These are phyloP conservation scores for Tetrahymena malaccensis DNA, from an alignment of 73 alveolate species.

Conservation along the genomic window DNA sequence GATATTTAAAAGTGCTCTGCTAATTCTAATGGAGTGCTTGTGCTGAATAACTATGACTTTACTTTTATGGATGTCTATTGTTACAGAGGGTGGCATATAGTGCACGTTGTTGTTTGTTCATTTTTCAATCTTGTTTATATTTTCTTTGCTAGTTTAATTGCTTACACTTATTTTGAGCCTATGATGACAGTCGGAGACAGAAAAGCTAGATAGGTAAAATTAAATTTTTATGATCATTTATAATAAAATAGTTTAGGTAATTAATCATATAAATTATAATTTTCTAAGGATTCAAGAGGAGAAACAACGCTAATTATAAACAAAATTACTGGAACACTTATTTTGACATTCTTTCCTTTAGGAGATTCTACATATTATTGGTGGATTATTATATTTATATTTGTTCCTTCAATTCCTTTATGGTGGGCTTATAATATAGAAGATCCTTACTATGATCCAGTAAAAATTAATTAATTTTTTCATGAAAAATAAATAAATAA, in stretches of 20 bases:
- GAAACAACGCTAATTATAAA: neutral
- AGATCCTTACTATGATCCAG: neutral
- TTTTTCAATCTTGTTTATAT: neutral
- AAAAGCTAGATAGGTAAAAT: neutral
- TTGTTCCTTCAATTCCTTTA: neutral
- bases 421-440: neutral
- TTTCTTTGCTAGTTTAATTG: neutral
- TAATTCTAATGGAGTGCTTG: neutral
- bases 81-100: neutral
- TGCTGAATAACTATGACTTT: neutral
- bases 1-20: neutral
- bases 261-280: too few species aligned
- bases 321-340: neutral
- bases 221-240: too few species aligned
- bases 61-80: neutral
- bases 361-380: neutral
- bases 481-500: too few species aligned
- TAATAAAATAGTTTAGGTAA: too few species aligned
- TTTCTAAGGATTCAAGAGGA: neutral
- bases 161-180: neutral
- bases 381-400: neutral
- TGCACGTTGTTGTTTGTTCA: neutral
- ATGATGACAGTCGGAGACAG: neutral
- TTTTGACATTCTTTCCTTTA: neutral
- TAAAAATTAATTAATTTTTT: neutral